Percentiles rank a stretch among this genome's conserved stretches.
These are phyloP conservation scores for Colletotrichum agaves DNA, from an alignment of 2,329 filamentous ascomycete species.

Conservation along the genomic window DNA sequence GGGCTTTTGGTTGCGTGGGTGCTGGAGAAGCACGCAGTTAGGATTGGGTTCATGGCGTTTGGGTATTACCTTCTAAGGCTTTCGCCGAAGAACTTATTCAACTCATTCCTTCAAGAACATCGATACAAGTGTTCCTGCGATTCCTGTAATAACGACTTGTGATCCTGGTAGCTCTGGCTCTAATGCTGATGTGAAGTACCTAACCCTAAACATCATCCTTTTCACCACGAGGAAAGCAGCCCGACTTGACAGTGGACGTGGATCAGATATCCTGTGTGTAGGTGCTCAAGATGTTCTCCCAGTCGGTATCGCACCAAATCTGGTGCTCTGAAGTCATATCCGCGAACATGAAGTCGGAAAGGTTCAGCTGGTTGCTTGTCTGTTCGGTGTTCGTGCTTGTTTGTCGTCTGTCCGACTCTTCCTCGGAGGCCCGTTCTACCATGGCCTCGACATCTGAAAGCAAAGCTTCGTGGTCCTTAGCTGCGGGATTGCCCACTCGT, in stretches of 20 bases:
- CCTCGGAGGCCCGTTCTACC: slow-evolving; percentile 15
- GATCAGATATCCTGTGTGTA: slow-evolving; percentile 19
- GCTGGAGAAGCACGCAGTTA: not conserved
- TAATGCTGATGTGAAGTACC: no score
- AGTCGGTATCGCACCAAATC: slow-evolving; percentile 20
- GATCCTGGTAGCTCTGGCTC: no score
- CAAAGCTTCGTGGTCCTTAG: slow-evolving; percentile 34
- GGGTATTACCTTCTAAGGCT: not conserved
- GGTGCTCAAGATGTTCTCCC: slow-evolving; percentile 24
- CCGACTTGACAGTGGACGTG: not conserved
- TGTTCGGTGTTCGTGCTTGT: not conserved
- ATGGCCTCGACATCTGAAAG: slow-evolving; percentile 37
- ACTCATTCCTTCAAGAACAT: no score
- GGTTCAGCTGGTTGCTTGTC: not conserved
- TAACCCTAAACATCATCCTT: no score
- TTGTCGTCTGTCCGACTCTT: not conserved
- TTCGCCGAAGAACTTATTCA: no score
- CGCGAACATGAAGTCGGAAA: not conserved
- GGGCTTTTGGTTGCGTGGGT: not conserved
- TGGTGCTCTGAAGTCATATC: slow-evolving; percentile 1
- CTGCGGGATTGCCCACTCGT: slow-evolving; percentile 30
- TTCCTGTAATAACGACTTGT: no score
- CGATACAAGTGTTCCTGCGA: no score
- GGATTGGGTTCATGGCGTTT: not conserved
- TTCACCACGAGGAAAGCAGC: no score